Percentiles rank a stretch among this genome's conserved stretches.
Conservation (phyloP, 805 yeast genomes). For the Zygosaccharomyces bailii region DNA sequence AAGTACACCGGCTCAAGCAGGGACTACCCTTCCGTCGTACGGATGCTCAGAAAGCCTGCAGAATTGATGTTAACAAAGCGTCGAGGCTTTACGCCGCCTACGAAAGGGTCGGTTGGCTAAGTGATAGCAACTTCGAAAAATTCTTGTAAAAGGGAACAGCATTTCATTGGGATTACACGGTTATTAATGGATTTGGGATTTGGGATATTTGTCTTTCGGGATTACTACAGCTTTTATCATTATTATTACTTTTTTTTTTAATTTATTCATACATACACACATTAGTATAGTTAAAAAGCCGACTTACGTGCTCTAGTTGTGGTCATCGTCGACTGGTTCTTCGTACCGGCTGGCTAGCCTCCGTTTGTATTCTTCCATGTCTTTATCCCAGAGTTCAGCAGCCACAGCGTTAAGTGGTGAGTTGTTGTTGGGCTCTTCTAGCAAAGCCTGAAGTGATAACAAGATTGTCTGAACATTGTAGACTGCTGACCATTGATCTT, state of each 20-base stretch:
- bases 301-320: background rate
- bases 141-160: constrained; percentile 32
- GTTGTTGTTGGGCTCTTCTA: constrained; percentile 60
- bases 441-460: constrained; percentile 54
- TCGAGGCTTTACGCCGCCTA: constrained; percentile 85
- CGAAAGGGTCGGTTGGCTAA: constrained; percentile 89
- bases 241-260: constrained; percentile 1
- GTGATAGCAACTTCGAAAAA: constrained; percentile 63
- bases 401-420: constrained; percentile 56
- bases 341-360: constrained; percentile 24
- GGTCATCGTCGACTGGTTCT: constrained; percentile 13
- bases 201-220: constrained; percentile 3
- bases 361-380: constrained; percentile 38
- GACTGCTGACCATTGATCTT: constrained; percentile 63
- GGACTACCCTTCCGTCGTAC: constrained; percentile 89
- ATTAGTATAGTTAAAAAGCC: background rate
- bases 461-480: constrained; percentile 59
- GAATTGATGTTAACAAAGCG: constrained; percentile 95
- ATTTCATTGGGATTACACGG: constrained; percentile 3
- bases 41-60: constrained; percentile 96
- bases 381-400: constrained; percentile 50
- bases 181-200: background rate
- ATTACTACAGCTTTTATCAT: constrained; percentile 1
- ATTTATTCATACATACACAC: constrained; percentile 3
- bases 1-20: constrained; percentile 67